Base-by-base conservation (phyloP, 345 rosid genomes). In the Jatropha curcas region DNA sequence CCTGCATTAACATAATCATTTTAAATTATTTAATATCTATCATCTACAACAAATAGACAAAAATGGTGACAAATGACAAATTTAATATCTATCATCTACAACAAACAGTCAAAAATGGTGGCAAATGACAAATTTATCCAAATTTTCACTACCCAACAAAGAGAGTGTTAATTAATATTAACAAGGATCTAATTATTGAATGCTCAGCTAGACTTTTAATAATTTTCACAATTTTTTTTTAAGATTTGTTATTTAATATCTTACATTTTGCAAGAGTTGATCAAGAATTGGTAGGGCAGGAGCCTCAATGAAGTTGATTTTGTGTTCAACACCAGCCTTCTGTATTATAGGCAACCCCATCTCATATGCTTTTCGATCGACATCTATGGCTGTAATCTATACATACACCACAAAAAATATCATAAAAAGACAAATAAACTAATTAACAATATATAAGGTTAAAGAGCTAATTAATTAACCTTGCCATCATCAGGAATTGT, bases 311-410 rank as follows among this genome's bases (percentile, higher is more conserved):
- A 65, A 65, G 70, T 65, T 28, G 28, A 65, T 46, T 48, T 65
- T 65, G 45, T 65, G 70, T 34, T 22, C 70, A 27, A 65, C 70
- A 22, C 55, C 70, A 46, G 70, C 70, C 43, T 65, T 65, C 46
- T 25, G 10, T 43, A 65, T 65, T 9, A 27, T 13, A 2, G 70
- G 70, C 28, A 65, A 30, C 4, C 68, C 68, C 19, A 64, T n/a
- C 20, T 64, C 53, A 24, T 64, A 64, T 2, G 48, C 27, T 14
- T 64, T 25, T 7, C 52, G 24, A 14, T 41, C 51, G 25, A 41
- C 22, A 43, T 64, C 68, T 27, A 65, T 43, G 17, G 70, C 70
- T 65, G 55, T 65, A 25, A 65, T 65, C 70, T 65, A 52, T 14
- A 46, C 13, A 14, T 45, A 9, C 20, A 4, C n/a, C n/a, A n/a